phyloP scores from a whole-genome alignment of 306 rosid species.

The Boehmeria nivea region DNA sequence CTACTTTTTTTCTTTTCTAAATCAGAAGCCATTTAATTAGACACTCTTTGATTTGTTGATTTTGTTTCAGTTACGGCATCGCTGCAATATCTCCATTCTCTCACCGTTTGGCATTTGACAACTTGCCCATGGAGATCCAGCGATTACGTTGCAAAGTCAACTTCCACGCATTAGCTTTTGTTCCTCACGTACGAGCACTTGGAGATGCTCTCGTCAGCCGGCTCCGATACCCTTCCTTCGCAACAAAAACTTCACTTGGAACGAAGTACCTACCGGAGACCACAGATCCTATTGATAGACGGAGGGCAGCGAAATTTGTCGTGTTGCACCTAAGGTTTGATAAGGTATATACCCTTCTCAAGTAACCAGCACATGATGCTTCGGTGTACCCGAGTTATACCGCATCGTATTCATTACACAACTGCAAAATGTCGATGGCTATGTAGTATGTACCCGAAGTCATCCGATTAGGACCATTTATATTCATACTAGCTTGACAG shows the following conservation, averaged over 20 bases:
- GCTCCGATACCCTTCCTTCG: constrained; percentile 50
- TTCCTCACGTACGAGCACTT: constrained; percentile 75
- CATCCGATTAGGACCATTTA: too few species aligned
- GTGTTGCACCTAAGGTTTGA: constrained; percentile 92
- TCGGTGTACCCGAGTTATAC: too few species aligned
- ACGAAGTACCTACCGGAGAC: constrained; percentile 44
- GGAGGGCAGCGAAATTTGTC: constrained; percentile 62
- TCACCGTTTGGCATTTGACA: constrained; percentile 88
- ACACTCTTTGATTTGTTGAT: constrained; percentile 6
- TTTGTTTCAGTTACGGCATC: constrained; percentile 64
- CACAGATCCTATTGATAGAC: constrained; percentile 31
- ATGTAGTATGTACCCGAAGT: too few species aligned
- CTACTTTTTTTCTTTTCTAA: not conserved
- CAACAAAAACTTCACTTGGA: constrained; percentile 25
- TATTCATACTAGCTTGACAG: too few species aligned
- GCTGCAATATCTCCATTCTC: constrained; percentile 97
- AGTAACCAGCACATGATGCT: too few species aligned
- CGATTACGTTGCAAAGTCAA: constrained; percentile 89
- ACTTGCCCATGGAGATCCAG: constrained; percentile 83
- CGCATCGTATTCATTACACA: too few species aligned
- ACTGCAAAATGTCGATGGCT: too few species aligned
- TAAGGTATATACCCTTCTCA: constrained; percentile 54
- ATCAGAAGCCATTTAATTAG: not conserved
- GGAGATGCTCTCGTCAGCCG: constrained; percentile 84
- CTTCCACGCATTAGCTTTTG: constrained; percentile 82